Evolutionary conservation across 495 filamentous ascomycete species (phyloP).

Genomic region (Apodospora peruviana): DNA sequence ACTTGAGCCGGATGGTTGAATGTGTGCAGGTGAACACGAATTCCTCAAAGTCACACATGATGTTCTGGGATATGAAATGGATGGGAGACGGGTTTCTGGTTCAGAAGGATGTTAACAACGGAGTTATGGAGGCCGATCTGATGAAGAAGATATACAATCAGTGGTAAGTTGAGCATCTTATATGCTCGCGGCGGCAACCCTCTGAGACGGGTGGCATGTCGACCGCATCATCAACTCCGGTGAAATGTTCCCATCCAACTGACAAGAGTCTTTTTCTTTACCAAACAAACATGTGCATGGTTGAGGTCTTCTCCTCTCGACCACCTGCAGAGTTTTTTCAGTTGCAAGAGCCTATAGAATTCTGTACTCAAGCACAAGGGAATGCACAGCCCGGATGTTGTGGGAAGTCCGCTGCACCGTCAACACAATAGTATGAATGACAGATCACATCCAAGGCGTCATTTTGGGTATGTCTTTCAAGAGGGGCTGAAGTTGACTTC

Average conservation of each 20-base stretch:
- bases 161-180: background rate
- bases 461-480: background rate
- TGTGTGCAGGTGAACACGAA: slow-evolving; percentile 58
- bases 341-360: background rate
- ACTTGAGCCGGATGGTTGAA: slow-evolving; percentile 46
- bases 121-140: background rate
- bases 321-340: background rate
- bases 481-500: background rate
- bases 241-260: background rate
- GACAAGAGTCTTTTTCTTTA: background rate
- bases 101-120: background rate
- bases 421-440: slow-evolving; percentile 1
- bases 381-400: slow-evolving; percentile 1
- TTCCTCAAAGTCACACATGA: slow-evolving; percentile 64
- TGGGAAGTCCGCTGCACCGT: slow-evolving; percentile 1
- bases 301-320: background rate
- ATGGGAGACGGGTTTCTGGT: background rate
- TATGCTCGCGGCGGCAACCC: background rate
- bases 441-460: slow-evolving; percentile 4
- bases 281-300: background rate
- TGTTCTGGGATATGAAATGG: background rate
- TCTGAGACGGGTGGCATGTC: background rate
- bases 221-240: background rate
- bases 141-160: background rate
- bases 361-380: background rate